Evolutionary conservation across 768 basidiomycete genomes (phyloP).

Genomic region (Chalciporus chontae): DNA sequence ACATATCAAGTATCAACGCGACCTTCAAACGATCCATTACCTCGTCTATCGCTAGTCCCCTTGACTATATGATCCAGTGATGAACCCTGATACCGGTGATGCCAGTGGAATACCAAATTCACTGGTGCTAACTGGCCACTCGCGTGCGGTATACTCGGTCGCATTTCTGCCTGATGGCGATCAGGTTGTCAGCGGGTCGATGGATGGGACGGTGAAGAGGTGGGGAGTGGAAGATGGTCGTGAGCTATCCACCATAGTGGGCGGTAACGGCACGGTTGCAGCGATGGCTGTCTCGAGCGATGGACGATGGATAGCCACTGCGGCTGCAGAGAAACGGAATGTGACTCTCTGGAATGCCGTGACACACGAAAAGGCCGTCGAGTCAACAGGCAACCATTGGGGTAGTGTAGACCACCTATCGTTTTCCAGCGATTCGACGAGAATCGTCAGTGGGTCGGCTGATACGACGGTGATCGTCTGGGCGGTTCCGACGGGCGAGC

Average conservation of each 20-base stretch:
- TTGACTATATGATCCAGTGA: neutral
- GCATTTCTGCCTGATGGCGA: slow-evolving; percentile 1
- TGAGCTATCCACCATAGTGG: neutral
- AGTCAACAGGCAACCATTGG: neutral
- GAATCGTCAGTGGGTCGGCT: slow-evolving; percentile 1
- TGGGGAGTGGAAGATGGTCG: neutral
- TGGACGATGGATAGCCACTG: slow-evolving; percentile 9
- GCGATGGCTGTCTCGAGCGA: slow-evolving; percentile 4
- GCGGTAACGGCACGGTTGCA: neutral
- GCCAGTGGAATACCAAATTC: neutral
- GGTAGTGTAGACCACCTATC: neutral
- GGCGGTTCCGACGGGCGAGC: neutral
- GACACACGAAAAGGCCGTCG: neutral
- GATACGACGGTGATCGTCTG: slow-evolving; percentile 6
- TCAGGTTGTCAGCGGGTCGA: slow-evolving; percentile 5
- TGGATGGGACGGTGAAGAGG: neutral
- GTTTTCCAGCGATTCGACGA: neutral
- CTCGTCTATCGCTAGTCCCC: too few relatives aligned
- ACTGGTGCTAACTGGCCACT: slow-evolving; percentile 3
- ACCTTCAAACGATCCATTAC: too few relatives aligned
- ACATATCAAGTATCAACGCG: too few relatives aligned
- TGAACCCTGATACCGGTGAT: neutral
- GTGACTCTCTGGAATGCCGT: slow-evolving; percentile 2
- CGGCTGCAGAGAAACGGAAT: slow-evolving; percentile 3
- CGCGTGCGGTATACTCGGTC: neutral